Conservation (phyloP, 306 rosid genomes). For the Abrus precatorius region DNA sequence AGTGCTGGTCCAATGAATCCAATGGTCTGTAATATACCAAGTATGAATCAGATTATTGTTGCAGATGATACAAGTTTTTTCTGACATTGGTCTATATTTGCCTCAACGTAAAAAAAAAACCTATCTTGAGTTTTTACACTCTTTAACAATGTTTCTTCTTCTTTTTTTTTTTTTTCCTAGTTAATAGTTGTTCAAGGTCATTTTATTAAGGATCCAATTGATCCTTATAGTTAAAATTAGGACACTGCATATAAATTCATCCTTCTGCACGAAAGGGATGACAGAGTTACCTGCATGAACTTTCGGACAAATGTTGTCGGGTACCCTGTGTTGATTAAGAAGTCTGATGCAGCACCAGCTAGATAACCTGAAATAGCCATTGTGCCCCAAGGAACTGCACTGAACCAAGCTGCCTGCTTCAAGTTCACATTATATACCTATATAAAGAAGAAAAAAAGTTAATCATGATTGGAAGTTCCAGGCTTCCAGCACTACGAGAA, state of each 20-base stretch:
- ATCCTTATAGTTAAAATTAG: not conserved
- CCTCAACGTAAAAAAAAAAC: not conserved
- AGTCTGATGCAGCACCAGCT: constrained; percentile 83
- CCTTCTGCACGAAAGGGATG: constrained; percentile 13
- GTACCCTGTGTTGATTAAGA: constrained; percentile 72
- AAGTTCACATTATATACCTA: constrained; percentile 90
- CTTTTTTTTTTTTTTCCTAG: not conserved
- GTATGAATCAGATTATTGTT: constrained; percentile 34
- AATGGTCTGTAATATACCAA: constrained; percentile 65
- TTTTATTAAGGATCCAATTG: constrained; percentile 29
- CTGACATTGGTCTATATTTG: constrained; percentile 24
- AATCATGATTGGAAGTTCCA: constrained; percentile 17
- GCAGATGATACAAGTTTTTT: constrained; percentile 12
- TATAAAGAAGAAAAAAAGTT: not conserved
- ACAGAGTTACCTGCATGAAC: constrained; percentile 81
- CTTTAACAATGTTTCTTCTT: not conserved
- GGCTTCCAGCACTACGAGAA: constrained; percentile 1
- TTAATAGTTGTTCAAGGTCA: not conserved
- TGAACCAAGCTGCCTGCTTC: constrained; percentile 97
- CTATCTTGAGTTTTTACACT: constrained; percentile 11
- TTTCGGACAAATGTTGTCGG: constrained; percentile 78
- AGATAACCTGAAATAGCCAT: constrained; percentile 92
- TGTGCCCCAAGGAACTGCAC: constrained; percentile 96
- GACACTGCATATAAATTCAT: not conserved
- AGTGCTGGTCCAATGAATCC: constrained; percentile 91